Conservation (phyloP, 2,329 filamentous ascomycete genomes). For the Chalaropsis ovoidea region DNA sequence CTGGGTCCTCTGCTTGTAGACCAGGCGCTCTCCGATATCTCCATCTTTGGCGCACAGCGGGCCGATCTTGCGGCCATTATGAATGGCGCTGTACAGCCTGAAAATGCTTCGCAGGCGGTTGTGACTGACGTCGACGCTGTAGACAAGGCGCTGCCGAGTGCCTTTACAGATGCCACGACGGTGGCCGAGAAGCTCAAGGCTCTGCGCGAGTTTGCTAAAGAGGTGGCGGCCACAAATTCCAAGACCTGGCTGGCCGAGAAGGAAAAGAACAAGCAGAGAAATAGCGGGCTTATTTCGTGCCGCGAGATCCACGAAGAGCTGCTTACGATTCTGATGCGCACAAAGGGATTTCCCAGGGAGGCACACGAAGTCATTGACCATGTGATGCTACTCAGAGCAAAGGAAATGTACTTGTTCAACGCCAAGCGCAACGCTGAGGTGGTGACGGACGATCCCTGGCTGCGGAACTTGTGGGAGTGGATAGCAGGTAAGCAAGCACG, state of each 20-base stretch:
- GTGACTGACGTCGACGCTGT: conserved; percentile 35
- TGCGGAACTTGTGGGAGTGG: conserved; percentile 72
- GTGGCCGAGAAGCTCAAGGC: conserved; percentile 42
- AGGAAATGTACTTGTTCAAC: conserved; percentile 54
- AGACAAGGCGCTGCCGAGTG: conserved; percentile 33
- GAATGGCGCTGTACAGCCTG: conserved; percentile 33
- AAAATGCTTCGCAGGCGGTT: neutral
- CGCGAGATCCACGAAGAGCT: conserved; percentile 49
- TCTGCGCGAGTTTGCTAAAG: conserved; percentile 35
- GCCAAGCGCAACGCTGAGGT: conserved; percentile 55
- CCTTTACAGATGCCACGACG: conserved; percentile 36
- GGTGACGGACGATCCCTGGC: conserved; percentile 60
- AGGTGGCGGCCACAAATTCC: conserved; percentile 1
- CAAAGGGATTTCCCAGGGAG: conserved; percentile 40
- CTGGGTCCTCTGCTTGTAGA: conserved; percentile 47
- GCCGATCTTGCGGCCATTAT: conserved; percentile 37
- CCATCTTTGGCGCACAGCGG: conserved; percentile 48
- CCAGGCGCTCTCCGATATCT: conserved; percentile 43
- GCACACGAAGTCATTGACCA: conserved; percentile 47
- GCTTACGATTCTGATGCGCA: conserved; percentile 38
- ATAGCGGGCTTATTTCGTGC: conserved; percentile 37
- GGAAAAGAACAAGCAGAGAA: conserved; percentile 20
- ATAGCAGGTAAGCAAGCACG: conserved; percentile 46
- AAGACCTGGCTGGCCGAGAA: conserved; percentile 21
- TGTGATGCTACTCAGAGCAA: conserved; percentile 49